Conservation (phyloP, 2,329 filamentous ascomycete genomes). For the Fusarium sp. region DNA sequence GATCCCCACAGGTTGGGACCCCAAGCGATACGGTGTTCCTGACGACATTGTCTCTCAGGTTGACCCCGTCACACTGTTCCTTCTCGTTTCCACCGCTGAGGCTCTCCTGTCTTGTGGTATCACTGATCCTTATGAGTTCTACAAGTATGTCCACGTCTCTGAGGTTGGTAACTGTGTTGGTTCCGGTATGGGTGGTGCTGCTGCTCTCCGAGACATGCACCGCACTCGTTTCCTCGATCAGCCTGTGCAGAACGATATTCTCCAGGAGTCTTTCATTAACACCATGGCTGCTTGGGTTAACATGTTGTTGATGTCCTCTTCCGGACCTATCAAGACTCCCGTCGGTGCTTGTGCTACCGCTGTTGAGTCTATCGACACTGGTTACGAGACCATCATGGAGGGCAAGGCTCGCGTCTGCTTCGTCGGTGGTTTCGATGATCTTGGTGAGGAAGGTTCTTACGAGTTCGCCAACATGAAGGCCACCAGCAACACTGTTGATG, state of each 20-base stretch:
- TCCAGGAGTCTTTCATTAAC: slow-evolving; percentile 99
- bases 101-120: slow-evolving; percentile 92
- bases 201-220: slow-evolving; percentile 96
- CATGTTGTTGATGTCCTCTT: slow-evolving; percentile 97
- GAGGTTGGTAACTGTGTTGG: slow-evolving; percentile 98
- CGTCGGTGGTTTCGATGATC: slow-evolving; percentile 98
- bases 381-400: slow-evolving; percentile 97
- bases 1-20: slow-evolving; percentile 96
- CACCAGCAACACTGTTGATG: slow-evolving; percentile 96
- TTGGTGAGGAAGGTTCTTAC: slow-evolving; percentile 98
- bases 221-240: slow-evolving; percentile 97
- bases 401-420: slow-evolving; percentile 98
- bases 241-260: slow-evolving; percentile 97
- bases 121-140: slow-evolving; percentile 99
- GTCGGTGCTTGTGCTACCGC: slow-evolving; percentile 97
- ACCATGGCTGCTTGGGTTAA: slow-evolving; percentile 99
- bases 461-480: slow-evolving; percentile 99
- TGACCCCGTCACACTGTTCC: slow-evolving; percentile 94
- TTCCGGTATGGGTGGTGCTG: slow-evolving; percentile 96
- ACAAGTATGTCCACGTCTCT: slow-evolving; percentile 98
- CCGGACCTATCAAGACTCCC: slow-evolving; percentile 97
- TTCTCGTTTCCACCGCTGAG: slow-evolving; percentile 93
- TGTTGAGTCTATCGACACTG: slow-evolving; percentile 96
- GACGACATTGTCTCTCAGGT: slow-evolving; percentile 98
- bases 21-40: slow-evolving; percentile 93